Evolutionary conservation across 2,329 filamentous ascomycete genomes (phyloP), one percentile per base, ranked within the genome.

Genomic region (Penicillium frequentans): DNA sequence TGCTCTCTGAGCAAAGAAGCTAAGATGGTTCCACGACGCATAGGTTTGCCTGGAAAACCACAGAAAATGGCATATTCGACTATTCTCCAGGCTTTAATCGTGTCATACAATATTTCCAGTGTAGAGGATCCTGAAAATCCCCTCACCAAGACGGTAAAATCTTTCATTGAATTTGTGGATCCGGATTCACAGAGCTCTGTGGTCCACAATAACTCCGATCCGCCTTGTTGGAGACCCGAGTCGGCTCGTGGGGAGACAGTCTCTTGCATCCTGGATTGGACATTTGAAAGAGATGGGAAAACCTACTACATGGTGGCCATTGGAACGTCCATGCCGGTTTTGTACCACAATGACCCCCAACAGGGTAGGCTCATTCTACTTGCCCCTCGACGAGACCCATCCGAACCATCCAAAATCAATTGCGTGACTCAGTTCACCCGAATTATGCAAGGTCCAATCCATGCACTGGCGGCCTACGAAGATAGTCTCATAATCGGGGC

Each of bases 401-500:
- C 58, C 8, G 56, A 64, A 21, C 62, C 68, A 5, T 67, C 64
- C 1, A 66, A 62, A 4, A 69, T 77, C 29, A 66, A 71, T 39
- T 73, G 72, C 39, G 62, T 59, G 16, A 68, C 74, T 37, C 76
- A 75, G 54, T 68, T 75, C 52, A 65, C 74, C 49, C 70, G 75
- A 56, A 60, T 55, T 23, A 71, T 75, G 29, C 68, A 73, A 8
- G 64, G 65, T 1, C 70, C 55, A 77, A 84, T 57, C 70, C 89
- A 48, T 80, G 89, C 61, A 80, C 83, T 73, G 82, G 85, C 68
- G 73, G 78, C 59, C 77, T 87, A 59, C 57, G 70, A 70, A 3
- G 68, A 70, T 48, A 77, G 75, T 23, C 64, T 81, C 31, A 73
- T 84, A 44, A 74, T 79, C 13, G 79, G 77, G 26, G 72, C 76